Evolutionary conservation across 257 asterid genomes (phyloP).

Genomic region (Scutellaria barbata): DNA sequence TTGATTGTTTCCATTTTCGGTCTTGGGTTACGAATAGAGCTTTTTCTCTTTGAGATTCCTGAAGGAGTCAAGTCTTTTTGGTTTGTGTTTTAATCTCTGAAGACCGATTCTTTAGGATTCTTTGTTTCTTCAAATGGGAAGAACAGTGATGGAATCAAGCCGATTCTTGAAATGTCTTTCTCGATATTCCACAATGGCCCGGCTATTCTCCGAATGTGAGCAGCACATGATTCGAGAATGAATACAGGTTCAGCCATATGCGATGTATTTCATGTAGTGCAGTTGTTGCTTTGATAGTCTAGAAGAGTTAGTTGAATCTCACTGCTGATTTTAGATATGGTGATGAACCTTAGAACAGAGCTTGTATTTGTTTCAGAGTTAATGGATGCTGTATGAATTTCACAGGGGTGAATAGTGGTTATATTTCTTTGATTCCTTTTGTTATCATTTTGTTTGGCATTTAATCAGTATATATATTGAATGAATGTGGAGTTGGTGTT

Average conservation of each 20-base stretch:
- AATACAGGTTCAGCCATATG: constrained; percentile 3
- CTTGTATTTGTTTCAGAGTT: background rate
- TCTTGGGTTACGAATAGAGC: background rate
- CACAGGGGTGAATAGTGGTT: background rate
- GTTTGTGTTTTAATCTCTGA: constrained; percentile 1
- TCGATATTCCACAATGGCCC: background rate
- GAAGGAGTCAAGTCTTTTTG: background rate
- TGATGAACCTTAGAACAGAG: background rate
- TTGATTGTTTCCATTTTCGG: constrained; percentile 19
- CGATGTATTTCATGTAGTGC: constrained; percentile 23
- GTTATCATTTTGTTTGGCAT: no score
- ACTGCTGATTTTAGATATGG: background rate
- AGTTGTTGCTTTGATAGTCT: constrained; percentile 10
- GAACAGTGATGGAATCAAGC: background rate
- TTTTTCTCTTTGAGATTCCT: background rate
- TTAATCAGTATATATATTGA: no score
- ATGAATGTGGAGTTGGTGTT: no score
- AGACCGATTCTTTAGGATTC: background rate
- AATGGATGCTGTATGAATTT: background rate
- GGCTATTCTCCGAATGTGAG: background rate
- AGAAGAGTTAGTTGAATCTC: constrained; percentile 7
- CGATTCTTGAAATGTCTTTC: background rate
- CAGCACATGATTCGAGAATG: background rate
- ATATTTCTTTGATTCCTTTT: background rate
- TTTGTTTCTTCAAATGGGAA: background rate